Base-by-base conservation (phyloP, 495 filamentous ascomycete genomes). In the Trichoderma virens region DNA sequence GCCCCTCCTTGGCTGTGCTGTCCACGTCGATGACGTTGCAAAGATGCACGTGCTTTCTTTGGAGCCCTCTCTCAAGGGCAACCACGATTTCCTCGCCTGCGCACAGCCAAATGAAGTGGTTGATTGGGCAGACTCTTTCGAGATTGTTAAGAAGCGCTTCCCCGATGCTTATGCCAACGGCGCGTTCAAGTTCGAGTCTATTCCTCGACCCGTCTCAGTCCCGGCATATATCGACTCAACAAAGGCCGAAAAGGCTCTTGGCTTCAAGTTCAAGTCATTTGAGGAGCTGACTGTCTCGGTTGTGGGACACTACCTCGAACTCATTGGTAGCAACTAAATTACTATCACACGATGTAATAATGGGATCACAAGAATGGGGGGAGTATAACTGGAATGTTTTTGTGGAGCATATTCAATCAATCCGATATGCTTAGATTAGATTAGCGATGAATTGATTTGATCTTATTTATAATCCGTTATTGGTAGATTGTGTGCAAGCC, bases 201-300 rank as follows among this genome's bases (percentile, higher is more conserved):
- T 56, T 56, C 51, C 51, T 16, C 51, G 51, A 16, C 51, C 51
- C 8, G 13, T 56, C 25, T 20, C 51, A 2, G 25, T 14, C 3
- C 51, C 23, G 25, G 27, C 18, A 8, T 11, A 56, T 27, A 65
- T 80, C 35, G 77, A 80, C 67, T 69, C 73, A 14, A 68, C 66
- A 14, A 64, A 74, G 11, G 76, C 75, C 11, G 75, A 80, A 65
- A 69, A 71, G 60, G 62, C 70, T 16, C 77, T 85, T 64, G 80
- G 78, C 0, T 73, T 79, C 65, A 68, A 71, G 60, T 73, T 80
- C 63, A 67, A 64, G 39, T 67, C 67, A 11, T 81, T 80, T 67
- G 74, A 82, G 63, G 76, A 77, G 59, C 78, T 78, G 31, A 71
- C 83, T 1, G 66, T 73, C 59, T 74, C 73, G 62, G 72, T 80